Base-by-base conservation (phyloP, 306 rosid genomes). In the Acacia melanoxylon region DNA sequence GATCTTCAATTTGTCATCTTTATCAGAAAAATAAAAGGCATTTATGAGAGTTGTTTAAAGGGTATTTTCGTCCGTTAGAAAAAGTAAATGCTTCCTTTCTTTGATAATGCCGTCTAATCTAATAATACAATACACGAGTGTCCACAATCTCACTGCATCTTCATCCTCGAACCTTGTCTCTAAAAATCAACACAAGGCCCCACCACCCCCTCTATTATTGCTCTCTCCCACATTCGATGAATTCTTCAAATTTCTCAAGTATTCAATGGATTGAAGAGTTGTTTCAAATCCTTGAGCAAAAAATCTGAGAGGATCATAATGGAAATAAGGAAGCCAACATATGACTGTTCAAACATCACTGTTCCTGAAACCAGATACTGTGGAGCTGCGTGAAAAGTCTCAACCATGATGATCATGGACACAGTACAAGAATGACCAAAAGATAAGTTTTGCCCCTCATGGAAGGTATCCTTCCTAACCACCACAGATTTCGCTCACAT, bases 381-480 rank as follows among this genome's bases (percentile, higher is more conserved):
- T 42, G 16, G 74, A 25, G 31, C 27, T 13, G 66, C 16, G 40
- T 33, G 33, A 31, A 20, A 82, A 66, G 80, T 78, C 76, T 17
- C 10, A 27, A 54, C 76, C 72, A 75, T 66, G 68, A 80, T 67
- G 46, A 73, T 78, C 71, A 72, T 73, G 33, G 56, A 52, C n/a
- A 72, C 69, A 40, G 56, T 51, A 29, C 31, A 78, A 52, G 31
- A 17, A n/a, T 41, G 76, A 72, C 4, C 0, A 31, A 14, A 44
- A 41, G 7, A 10, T 16, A 63, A 29, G 6, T 40, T 7, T 63
- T 62, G 35, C 69, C 37, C 69, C n/a, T 63, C n/a, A 13, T 29
- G 40, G 42, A 63, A 63, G n/a, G 35, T 31, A 62, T 5, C 40
- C 10, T 14, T 27, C 5, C 68, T 13, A 66, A 68, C 78, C 41